Evolutionary conservation across 2,329 filamentous ascomycete genomes (phyloP).

Genomic region (Chalaropsis ovoidea): DNA sequence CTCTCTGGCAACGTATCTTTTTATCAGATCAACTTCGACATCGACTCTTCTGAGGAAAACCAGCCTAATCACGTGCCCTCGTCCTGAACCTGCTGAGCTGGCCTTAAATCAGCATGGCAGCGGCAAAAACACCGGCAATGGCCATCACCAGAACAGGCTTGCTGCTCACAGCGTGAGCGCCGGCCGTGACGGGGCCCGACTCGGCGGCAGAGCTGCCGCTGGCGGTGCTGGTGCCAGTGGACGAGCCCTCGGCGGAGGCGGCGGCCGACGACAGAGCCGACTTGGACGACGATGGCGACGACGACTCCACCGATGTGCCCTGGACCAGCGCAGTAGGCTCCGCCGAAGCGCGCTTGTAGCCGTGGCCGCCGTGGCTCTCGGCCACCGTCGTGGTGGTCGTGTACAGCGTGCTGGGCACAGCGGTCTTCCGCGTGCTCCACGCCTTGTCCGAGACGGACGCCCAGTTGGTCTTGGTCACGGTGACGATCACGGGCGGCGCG

Average conservation of each 20-base stretch:
- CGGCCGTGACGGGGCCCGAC: not conserved
- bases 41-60: no score
- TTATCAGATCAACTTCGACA: not conserved
- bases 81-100: not conserved
- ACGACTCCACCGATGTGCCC: no score
- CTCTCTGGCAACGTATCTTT: not conserved
- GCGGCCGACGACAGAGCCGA: not conserved
- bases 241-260: not conserved
- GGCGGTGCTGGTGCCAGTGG: not conserved
- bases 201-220: not conserved
- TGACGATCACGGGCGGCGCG: conserved; percentile 18
- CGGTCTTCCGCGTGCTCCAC: not conserved
- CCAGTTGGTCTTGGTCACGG: conserved; percentile 17
- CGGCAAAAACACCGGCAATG: conserved; percentile 3
- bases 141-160: not conserved
- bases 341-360: not conserved
- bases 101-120: not conserved
- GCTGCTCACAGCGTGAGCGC: not conserved
- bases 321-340: not conserved
- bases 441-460: not conserved
- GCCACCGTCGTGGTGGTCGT: conserved; percentile 8
- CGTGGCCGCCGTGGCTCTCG: no score
- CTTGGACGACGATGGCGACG: no score
- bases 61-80: not conserved
- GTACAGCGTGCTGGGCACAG: conserved; percentile 10